These are phyloP conservation scores for Talaromyces borbonicus DNA, from an alignment of 495 filamentous ascomycete genomes.

Conservation along the genomic window DNA sequence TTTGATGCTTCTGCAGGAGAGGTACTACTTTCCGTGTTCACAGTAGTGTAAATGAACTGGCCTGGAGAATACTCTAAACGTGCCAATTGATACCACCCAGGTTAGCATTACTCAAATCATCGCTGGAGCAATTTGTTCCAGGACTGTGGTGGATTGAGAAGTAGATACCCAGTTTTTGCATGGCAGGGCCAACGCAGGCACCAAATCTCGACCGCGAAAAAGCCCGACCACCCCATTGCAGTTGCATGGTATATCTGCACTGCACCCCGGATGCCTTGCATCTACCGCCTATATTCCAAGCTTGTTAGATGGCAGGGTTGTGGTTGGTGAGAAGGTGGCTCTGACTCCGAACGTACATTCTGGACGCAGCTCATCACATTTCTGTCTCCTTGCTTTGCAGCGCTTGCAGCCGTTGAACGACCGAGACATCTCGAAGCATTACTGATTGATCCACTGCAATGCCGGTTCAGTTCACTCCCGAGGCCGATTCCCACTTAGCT, in stretches of 20 bases:
- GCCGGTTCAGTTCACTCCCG: too few relatives aligned
- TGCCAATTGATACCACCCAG: not conserved
- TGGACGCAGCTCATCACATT: conserved; percentile 11
- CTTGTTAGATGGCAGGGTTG: not conserved
- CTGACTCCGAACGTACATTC: conserved; percentile 7
- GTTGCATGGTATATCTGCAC: conserved; percentile 30
- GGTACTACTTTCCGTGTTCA: conserved; percentile 11
- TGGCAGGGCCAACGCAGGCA: conserved; percentile 32
- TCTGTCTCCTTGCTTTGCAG: conserved; percentile 12
- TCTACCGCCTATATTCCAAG: conserved; percentile 10
- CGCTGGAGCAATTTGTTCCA: not conserved
- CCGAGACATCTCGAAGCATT: conserved; percentile 26
- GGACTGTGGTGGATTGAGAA: too few relatives aligned
- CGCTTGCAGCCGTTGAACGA: conserved; percentile 26
- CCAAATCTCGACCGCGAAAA: conserved; percentile 40
- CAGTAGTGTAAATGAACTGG: conserved; percentile 37
- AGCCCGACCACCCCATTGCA: conserved; percentile 30
- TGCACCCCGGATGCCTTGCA: conserved; percentile 22
- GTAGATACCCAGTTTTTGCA: conserved; percentile 34
- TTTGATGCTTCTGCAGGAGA: conserved; percentile 9
- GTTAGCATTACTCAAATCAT: conserved; percentile 1
- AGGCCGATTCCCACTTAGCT: too few relatives aligned
- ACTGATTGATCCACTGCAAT: too few relatives aligned
- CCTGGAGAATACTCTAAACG: conserved; percentile 36
- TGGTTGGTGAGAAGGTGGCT: too few relatives aligned